phyloP scores from a whole-genome alignment of 768 basidiomycete species.

The Hygrocybe punicea region DNA sequence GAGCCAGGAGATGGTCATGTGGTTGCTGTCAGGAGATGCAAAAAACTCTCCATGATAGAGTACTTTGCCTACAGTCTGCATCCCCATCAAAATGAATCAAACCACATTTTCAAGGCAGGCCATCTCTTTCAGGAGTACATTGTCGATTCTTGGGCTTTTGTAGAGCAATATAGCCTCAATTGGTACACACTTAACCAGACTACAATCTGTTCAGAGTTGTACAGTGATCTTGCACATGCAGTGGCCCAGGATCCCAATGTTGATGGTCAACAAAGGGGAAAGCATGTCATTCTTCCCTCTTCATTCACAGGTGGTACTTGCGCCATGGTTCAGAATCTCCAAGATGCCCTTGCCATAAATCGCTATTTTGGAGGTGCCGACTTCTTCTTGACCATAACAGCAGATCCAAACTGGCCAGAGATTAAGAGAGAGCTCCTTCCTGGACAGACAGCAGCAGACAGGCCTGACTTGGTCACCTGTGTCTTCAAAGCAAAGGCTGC shows the following conservation, averaged over 20 bases:
- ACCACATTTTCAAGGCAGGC: constrained; percentile 30
- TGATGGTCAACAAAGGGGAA: constrained; percentile 32
- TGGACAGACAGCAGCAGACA: no score
- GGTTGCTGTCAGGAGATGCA: constrained; percentile 6
- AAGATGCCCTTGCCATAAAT: constrained; percentile 45
- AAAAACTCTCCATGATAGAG: constrained; percentile 21
- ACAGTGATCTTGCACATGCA: constrained; percentile 34
- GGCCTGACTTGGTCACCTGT: no score
- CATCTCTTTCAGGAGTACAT: constrained; percentile 41
- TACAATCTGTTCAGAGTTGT: constrained; percentile 32
- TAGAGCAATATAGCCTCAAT: constrained; percentile 37
- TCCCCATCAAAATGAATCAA: constrained; percentile 16
- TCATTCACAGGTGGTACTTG: constrained; percentile 41
- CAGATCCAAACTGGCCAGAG: no score
- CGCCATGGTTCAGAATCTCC: constrained; percentile 42
- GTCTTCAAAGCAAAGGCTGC: no score
- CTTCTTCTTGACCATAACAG: no score
- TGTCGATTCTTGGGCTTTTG: constrained; percentile 39
- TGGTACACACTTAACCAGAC: constrained; percentile 35
- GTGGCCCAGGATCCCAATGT: constrained; percentile 18
- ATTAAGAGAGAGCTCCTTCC: no score
- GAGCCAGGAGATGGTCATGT: background rate
- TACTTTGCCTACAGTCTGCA: constrained; percentile 34
- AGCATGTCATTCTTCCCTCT: constrained; percentile 39
- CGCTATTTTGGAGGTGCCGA: constrained; percentile 27